Conservation (phyloP, 2,329 filamentous ascomycete genomes). For the Pseudocercospora macadamiae region DNA sequence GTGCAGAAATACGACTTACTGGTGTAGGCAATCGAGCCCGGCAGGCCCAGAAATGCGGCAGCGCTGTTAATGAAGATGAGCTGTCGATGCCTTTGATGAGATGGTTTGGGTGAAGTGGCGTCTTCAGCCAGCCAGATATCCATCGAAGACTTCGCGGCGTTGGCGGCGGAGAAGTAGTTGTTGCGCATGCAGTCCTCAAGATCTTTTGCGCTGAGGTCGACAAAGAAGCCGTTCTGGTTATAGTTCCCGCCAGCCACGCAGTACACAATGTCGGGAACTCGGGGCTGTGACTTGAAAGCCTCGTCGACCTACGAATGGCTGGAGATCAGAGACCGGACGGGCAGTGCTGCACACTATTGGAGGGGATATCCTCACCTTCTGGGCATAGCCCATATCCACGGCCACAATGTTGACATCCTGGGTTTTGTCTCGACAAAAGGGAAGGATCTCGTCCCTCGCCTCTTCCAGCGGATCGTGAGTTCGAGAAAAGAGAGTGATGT, state of each 20-base stretch:
- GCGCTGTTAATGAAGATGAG: constrained; percentile 1
- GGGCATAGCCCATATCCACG: too few species aligned
- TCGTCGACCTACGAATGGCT: background rate
- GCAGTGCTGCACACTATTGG: too few species aligned
- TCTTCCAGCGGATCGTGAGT: too few species aligned
- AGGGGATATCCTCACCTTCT: too few species aligned
- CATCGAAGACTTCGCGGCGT: background rate
- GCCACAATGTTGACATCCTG: too few species aligned
- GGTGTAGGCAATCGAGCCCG: background rate
- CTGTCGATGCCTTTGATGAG: background rate
- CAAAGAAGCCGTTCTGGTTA: background rate
- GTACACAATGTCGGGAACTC: background rate
- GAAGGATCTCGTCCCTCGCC: too few species aligned
- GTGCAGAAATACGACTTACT: background rate
- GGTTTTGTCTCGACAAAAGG: too few species aligned
- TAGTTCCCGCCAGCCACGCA: background rate
- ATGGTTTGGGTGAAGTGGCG: background rate
- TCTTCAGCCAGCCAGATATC: background rate
- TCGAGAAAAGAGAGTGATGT: too few species aligned
- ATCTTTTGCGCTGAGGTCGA: background rate
- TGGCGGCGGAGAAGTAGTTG: constrained; percentile 4
- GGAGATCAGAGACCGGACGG: too few species aligned
- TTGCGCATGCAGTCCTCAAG: background rate
- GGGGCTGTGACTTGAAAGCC: background rate
- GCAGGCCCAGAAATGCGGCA: background rate